phyloP scores from a whole-genome alignment of 1,139 yeast genomes.

The Pneumocystis carinii region DNA sequence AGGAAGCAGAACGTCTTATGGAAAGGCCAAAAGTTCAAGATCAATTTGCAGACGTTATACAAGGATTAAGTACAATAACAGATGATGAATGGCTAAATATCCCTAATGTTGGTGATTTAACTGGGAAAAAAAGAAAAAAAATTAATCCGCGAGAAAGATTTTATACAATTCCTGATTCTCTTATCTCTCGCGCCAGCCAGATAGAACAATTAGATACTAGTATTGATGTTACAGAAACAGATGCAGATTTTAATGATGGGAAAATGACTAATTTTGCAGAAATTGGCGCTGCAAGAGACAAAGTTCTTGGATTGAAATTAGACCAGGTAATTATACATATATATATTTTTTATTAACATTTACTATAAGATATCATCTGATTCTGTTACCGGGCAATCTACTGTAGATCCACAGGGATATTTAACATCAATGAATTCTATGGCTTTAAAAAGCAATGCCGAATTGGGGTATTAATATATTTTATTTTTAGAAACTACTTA shows the following conservation, averaged over 20 bases:
- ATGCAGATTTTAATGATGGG: constrained; percentile 16
- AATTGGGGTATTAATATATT: constrained; percentile 19
- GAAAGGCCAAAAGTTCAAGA: constrained; percentile 25
- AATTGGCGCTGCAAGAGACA: constrained; percentile 40
- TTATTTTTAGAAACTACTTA: background rate
- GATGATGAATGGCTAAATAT: constrained; percentile 64
- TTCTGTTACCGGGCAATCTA: constrained; percentile 15
- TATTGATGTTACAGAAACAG: constrained; percentile 17
- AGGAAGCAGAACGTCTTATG: constrained; percentile 18
- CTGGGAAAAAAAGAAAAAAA: constrained; percentile 60
- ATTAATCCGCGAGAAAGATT: constrained; percentile 52
- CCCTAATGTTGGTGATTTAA: constrained; percentile 83
- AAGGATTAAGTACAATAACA: constrained; percentile 43
- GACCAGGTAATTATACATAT: constrained; percentile 22
- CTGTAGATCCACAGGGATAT: constrained; percentile 28
- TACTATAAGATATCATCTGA: constrained; percentile 15
- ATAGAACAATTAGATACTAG: constrained; percentile 24
- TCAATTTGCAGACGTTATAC: constrained; percentile 47
- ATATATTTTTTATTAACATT: background rate
- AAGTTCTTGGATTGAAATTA: constrained; percentile 35
- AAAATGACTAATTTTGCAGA: constrained; percentile 33
- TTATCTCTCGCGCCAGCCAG: constrained; percentile 29
- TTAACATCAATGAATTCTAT: constrained; percentile 26
- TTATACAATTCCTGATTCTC: constrained; percentile 72
- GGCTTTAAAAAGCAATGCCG: constrained; percentile 17